Percentiles rank a stretch among this genome's conserved stretches.
These are phyloP conservation scores for Ceratocystis smalleyi DNA, from an alignment of 2,329 filamentous ascomycete species.

Conservation along the genomic window DNA sequence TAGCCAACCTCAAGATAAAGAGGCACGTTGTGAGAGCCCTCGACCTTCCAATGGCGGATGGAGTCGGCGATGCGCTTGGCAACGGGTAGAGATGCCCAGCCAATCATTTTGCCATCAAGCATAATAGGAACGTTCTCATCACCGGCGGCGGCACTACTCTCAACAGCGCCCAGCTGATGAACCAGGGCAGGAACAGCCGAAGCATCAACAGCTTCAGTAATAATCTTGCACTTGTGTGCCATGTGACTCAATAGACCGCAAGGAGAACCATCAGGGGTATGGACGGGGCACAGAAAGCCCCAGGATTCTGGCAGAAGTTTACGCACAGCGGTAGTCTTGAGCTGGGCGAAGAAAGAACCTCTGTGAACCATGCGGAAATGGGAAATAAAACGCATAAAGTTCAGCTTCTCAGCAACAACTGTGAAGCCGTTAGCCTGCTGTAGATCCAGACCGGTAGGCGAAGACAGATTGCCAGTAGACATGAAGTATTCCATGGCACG, in stretches of 20 bases:
- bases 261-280: conserved; percentile 89
- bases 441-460: conserved; percentile 79
- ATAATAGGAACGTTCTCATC: conserved; percentile 79
- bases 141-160: conserved; percentile 59
- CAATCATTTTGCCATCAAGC: conserved; percentile 76
- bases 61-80: conserved; percentile 71
- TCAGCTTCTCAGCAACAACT: conserved; percentile 95
- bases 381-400: conserved; percentile 95
- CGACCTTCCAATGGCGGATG: conserved; percentile 87
- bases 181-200: conserved; percentile 60
- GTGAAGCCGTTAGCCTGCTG: conserved; percentile 93
- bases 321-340: conserved; percentile 93
- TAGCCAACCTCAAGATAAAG: conserved; percentile 80
- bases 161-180: conserved; percentile 62
- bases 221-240: conserved; percentile 83
- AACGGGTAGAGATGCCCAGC: conserved; percentile 77
- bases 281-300: conserved; percentile 94
- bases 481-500: conserved; percentile 85
- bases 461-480: conserved; percentile 85
- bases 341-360: conserved; percentile 94
- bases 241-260: conserved; percentile 92
- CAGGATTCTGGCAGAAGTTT: conserved; percentile 93
- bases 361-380: conserved; percentile 98
- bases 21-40: conserved; percentile 66
- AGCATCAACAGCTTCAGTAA: conserved; percentile 58